phyloP scores from a whole-genome alignment of 345 rosid genomes.

The Camelina laxa region DNA sequence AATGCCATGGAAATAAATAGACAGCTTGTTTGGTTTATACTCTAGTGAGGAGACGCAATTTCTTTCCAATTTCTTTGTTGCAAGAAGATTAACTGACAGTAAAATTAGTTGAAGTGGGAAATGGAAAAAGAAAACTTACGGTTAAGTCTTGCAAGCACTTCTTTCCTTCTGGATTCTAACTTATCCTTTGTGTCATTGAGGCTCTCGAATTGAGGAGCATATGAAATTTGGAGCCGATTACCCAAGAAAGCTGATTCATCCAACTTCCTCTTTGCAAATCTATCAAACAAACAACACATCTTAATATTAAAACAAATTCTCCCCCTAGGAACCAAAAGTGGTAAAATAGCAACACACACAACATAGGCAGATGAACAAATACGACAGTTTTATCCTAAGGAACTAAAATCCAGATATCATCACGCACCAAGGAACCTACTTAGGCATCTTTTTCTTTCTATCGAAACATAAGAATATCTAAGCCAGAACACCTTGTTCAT shows the following conservation, averaged over 20 bases:
- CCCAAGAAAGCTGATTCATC: slow-evolving; percentile 83
- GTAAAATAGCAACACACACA: slow-evolving; percentile 10
- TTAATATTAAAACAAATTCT: background rate
- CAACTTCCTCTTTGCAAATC: slow-evolving; percentile 92
- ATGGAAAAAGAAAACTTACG: slow-evolving; percentile 49
- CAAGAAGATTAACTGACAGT: background rate
- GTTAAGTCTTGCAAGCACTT: slow-evolving; percentile 67
- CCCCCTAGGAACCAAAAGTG: slow-evolving; percentile 1
- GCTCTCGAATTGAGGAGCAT: slow-evolving; percentile 84
- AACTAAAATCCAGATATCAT: slow-evolving; percentile 4
- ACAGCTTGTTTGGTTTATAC: background rate
- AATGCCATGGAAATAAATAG: background rate
- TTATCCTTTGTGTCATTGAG: slow-evolving; percentile 72
- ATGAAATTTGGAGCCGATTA: slow-evolving; percentile 67
- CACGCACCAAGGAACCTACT: slow-evolving; percentile 1
- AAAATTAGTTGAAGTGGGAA: background rate
- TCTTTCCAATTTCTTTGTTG: slow-evolving; percentile 11
- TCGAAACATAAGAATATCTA: background rate
- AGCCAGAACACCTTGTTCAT: background rate
- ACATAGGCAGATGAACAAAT: background rate
- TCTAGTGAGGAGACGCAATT: background rate
- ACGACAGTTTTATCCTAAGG: background rate
- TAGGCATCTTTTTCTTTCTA: background rate
- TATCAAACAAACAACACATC: slow-evolving; percentile 29
- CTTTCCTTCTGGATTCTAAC: slow-evolving; percentile 80